These are phyloP conservation scores for Cyclotella distinguenda DNA, from an alignment of 108 stramenopile genomes.

Conservation along the genomic window DNA sequence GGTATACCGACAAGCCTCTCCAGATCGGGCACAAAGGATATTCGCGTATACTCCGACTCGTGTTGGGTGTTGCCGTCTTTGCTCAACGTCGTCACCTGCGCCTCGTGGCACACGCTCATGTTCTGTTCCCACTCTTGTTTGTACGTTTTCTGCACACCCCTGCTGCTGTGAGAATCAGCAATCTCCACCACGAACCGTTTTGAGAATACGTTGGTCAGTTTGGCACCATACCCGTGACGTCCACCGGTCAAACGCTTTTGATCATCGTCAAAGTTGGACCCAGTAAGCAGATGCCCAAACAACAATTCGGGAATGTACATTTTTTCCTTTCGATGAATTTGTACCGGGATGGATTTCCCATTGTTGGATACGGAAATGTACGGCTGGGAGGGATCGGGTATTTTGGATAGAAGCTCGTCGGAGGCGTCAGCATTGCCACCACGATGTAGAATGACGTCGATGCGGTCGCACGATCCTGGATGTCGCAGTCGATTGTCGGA, in stretches of 20 bases:
- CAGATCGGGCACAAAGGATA: slow-evolving; percentile 85
- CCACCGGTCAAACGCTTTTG: slow-evolving; percentile 93
- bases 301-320: slow-evolving; percentile 94
- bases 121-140: slow-evolving; percentile 74
- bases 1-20: slow-evolving; percentile 45
- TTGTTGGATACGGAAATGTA: slow-evolving; percentile 80
- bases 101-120: slow-evolving; percentile 62
- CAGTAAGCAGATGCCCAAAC: slow-evolving; percentile 97
- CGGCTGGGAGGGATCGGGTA: slow-evolving; percentile 42
- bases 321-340: slow-evolving; percentile 60
- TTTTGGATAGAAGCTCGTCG: slow-evolving; percentile 4
- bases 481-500: slow-evolving; percentile 86
- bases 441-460: slow-evolving; percentile 74
- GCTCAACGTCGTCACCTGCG: slow-evolving; percentile 28
- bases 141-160: slow-evolving; percentile 45
- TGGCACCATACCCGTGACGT: slow-evolving; percentile 89
- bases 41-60: slow-evolving; percentile 57
- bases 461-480: slow-evolving; percentile 57
- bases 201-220: slow-evolving; percentile 89
- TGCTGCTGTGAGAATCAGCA: slow-evolving; percentile 48
- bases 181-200: slow-evolving; percentile 73
- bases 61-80: background rate
- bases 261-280: slow-evolving; percentile 96
- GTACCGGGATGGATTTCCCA: slow-evolving; percentile 71
- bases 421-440: slow-evolving; percentile 23